phyloP scores from a whole-genome alignment of 139 green algal genomes.

The Micractinium conductrix region DNA sequence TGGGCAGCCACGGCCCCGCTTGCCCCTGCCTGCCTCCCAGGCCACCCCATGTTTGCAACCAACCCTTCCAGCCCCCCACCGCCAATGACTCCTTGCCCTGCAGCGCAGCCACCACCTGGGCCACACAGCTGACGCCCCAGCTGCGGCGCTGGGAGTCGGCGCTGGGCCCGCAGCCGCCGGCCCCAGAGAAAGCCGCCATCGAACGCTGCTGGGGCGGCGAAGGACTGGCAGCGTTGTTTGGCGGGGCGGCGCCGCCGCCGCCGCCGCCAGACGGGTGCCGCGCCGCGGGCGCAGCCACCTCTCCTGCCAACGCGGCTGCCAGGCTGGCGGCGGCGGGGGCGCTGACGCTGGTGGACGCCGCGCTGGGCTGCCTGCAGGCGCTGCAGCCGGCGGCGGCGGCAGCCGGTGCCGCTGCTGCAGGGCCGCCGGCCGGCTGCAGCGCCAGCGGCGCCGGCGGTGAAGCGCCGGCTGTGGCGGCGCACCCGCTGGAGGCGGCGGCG shows the following conservation, averaged over 20 bases:
- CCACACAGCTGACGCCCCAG: not conserved
- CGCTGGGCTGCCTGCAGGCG: not conserved
- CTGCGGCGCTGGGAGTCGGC: not conserved
- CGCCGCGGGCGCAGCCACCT: not conserved
- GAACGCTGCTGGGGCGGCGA: not conserved
- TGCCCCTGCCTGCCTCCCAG: not conserved
- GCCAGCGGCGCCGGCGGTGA: not conserved
- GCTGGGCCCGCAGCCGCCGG: not conserved
- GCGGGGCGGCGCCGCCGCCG: not conserved
- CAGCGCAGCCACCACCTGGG: not conserved
- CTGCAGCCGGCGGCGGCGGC: not conserved
- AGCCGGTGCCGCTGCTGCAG: not conserved
- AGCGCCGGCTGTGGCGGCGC: not conserved
- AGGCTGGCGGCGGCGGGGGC: not conserved
- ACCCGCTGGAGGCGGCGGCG: not conserved
- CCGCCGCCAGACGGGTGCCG: not conserved
- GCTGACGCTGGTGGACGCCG: not conserved
- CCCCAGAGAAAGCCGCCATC: not conserved
- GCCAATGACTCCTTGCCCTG: not conserved
- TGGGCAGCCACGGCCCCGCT: not conserved
- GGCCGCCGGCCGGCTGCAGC: not conserved
- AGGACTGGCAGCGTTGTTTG: not conserved
- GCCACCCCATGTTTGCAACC: not conserved
- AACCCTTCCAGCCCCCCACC: not conserved
- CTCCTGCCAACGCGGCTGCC: not conserved